Conservation (phyloP, 768 basidiomycete species). For the Naganishia randhawae region DNA sequence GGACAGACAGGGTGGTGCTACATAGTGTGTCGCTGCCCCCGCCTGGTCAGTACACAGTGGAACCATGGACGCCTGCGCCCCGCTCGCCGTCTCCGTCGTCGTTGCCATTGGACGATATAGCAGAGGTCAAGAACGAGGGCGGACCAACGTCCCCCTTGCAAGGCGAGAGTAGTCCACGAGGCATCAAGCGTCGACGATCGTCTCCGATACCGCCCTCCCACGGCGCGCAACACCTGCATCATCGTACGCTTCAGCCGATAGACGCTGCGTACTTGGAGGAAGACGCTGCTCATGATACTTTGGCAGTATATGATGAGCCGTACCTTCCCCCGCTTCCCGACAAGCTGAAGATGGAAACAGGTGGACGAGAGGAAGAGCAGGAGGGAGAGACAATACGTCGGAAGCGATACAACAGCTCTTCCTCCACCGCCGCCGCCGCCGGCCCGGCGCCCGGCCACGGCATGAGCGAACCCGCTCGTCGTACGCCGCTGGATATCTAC, state of each 20-base stretch:
- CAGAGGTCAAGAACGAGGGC: neutral
- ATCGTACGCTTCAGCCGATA: neutral
- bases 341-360: neutral
- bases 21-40: neutral
- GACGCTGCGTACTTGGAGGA: neutral
- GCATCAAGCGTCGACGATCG: neutral
- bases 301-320: constrained; percentile 7
- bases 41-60: neutral
- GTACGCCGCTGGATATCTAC: constrained; percentile 21
- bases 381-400: neutral
- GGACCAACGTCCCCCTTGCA: neutral
- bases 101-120: neutral
- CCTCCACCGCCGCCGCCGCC: neutral
- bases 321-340: constrained; percentile 17
- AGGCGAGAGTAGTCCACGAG: neutral
- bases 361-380: neutral
- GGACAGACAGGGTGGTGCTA: neutral
- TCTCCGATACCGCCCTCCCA: neutral
- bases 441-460: neutral
- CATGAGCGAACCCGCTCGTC: constrained; percentile 5
- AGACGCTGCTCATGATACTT: too few relatives aligned
- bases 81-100: neutral
- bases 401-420: neutral
- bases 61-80: neutral
- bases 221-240: too few relatives aligned